Base-by-base conservation (phyloP, 352 stramenopile genomes). In the Pilasporangium apinafurcum region DNA sequence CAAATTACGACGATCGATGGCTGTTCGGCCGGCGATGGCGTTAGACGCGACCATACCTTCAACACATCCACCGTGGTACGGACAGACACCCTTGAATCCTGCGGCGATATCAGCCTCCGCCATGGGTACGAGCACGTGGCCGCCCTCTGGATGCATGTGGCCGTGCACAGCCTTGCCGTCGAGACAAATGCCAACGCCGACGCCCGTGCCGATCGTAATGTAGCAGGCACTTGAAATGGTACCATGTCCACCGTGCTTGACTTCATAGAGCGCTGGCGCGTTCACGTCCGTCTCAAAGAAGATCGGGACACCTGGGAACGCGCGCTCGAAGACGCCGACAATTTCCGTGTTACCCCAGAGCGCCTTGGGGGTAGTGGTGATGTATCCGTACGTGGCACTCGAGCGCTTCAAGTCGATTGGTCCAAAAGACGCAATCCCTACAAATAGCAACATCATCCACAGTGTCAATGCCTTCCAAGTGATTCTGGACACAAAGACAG, bases 261-360 rank as follows among this genome's bases (percentile, higher is more conserved):
- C 96, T 57, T 99, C 95, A 43, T 96, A 96, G 20, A 98, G 65
- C 10, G 95, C 95, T 0, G 95, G 95, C 14, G 95, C 96, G 71
- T 99, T 99, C 39, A 99, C 96, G 62, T 99, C 96, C 28, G 96
- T 99, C 56, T 99, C 96, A 59, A 98, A 97, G 41, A 73, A 74
- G 6, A 97, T 79, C 10, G 82, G 72, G 16, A 86, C 59, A 34
- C 43, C 62, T 10, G 75, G 78, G 56, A 89, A 93, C 27, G 65
- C 76, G 41, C 77, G 73, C 56, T 85, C 58, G 46, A 96, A 81
- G 40, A 72, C 67, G 16, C 76, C 65, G 30, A 85, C 73, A 37
- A 89, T 71, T 44, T 84, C 73, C 34, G 81, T 91, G 66, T 93
- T 72, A 48, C 53, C 69, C 95, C 93, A 99, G 54, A 87, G 68